Evolutionary conservation across 345 rosid species (phyloP).

Genomic region (Noccaea bulbosa): DNA sequence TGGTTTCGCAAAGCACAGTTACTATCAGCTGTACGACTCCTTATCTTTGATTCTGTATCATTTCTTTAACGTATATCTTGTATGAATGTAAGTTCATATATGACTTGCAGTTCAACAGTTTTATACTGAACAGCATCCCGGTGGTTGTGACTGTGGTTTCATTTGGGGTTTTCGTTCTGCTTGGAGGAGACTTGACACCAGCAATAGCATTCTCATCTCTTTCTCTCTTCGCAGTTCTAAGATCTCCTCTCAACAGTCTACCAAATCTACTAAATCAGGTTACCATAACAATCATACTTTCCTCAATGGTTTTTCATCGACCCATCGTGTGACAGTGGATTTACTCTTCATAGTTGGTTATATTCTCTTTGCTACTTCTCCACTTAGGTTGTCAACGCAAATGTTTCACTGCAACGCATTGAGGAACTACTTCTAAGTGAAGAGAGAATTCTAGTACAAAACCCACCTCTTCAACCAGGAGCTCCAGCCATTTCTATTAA

Average conservation of each 20-base stretch:
- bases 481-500: slow-evolving; percentile 83
- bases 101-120: slow-evolving; percentile 79
- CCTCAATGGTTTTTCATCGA: slow-evolving; percentile 2
- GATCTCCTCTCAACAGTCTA: slow-evolving; percentile 80
- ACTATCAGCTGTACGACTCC: slow-evolving; percentile 71
- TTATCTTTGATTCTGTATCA: slow-evolving; percentile 2
- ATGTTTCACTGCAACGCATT: slow-evolving; percentile 86
- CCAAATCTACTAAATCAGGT: slow-evolving; percentile 92
- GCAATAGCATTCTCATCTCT: slow-evolving; percentile 96
- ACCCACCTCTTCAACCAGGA: slow-evolving; percentile 75
- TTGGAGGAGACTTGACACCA: slow-evolving; percentile 95
- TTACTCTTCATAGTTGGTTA: not conserved
- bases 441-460: slow-evolving; percentile 72
- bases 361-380: slow-evolving; percentile 27
- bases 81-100: not conserved
- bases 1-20: slow-evolving; percentile 93
- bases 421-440: slow-evolving; percentile 86
- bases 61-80: not conserved
- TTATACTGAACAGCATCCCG: slow-evolving; percentile 83
- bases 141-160: slow-evolving; percentile 82
- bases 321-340: slow-evolving; percentile 1
- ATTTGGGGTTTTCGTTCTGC: slow-evolving; percentile 85
- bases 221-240: slow-evolving; percentile 80
- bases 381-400: slow-evolving; percentile 81
- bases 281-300: slow-evolving; percentile 1